Conservation (phyloP, 352 stramenopile genomes). For the Elongisporangium undulatum region DNA sequence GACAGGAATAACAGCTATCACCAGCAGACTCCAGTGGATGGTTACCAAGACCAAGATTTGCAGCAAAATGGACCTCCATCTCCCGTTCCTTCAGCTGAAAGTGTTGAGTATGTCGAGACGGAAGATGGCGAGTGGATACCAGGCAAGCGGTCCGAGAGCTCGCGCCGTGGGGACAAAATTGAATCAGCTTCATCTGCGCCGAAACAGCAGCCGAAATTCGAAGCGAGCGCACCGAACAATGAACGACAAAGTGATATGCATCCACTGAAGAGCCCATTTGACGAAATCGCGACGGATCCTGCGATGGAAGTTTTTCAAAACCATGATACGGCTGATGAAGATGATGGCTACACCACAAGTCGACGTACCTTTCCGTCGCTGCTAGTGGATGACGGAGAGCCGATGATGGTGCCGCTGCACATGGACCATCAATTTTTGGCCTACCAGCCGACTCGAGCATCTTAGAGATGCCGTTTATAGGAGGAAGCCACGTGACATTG, state of each 20-base stretch:
- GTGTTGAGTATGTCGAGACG: not conserved
- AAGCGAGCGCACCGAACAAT: not conserved
- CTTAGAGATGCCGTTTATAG: not conserved
- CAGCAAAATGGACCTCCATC: not conserved
- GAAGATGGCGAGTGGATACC: not conserved
- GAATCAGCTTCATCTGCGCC: not conserved
- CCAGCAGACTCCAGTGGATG: not conserved
- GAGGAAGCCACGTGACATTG: no score
- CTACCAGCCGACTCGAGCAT: not conserved
- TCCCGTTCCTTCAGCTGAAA: not conserved
- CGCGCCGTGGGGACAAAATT: not conserved
- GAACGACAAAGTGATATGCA: not conserved
- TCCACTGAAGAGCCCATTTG: not conserved
- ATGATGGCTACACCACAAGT: not conserved
- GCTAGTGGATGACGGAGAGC: not conserved
- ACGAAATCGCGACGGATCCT: not conserved
- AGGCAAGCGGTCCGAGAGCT: not conserved
- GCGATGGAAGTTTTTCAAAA: not conserved
- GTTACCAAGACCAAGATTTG: conserved; percentile 1
- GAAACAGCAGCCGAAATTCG: not conserved
- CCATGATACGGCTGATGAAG: not conserved
- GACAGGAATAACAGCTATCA: conserved; percentile 2
- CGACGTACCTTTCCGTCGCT: not conserved
- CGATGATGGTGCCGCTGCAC: not conserved
- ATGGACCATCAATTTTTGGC: not conserved